Evolutionary conservation across 73 alveolate species (phyloP).

Genomic region (Paramecium octaurelia): DNA sequence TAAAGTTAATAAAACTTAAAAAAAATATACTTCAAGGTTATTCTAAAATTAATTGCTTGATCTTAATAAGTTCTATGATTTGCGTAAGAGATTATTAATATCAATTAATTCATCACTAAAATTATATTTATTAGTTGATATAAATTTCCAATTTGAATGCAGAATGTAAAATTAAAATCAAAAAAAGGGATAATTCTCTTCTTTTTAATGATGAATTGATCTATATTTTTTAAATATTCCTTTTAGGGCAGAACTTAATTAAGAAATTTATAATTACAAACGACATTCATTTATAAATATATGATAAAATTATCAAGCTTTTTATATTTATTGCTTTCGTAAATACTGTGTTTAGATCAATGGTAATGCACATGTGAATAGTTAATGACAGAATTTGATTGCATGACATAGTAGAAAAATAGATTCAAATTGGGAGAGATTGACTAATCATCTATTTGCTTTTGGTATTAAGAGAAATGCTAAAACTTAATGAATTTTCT

Average conservation of each 20-base stretch:
- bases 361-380: constrained; percentile 27
- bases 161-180: no score
- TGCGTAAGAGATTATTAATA: neutral
- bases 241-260: neutral
- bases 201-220: no score
- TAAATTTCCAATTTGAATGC: neutral
- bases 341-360: neutral
- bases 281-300: neutral
- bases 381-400: constrained; percentile 16
- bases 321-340: neutral
- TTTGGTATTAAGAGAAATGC: constrained; percentile 23
- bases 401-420: neutral
- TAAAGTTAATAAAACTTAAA: neutral
- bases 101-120: neutral
- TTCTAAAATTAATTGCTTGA: neutral
- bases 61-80: neutral
- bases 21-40: no score
- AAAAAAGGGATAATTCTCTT: neutral
- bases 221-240: no score
- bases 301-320: neutral
- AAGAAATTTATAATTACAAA: neutral
- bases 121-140: neutral
- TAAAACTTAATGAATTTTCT: neutral
- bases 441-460: neutral
- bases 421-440: neutral